phyloP scores from a whole-genome alignment of 129 eudicot species.

The Smallanthus sonchifolius region DNA sequence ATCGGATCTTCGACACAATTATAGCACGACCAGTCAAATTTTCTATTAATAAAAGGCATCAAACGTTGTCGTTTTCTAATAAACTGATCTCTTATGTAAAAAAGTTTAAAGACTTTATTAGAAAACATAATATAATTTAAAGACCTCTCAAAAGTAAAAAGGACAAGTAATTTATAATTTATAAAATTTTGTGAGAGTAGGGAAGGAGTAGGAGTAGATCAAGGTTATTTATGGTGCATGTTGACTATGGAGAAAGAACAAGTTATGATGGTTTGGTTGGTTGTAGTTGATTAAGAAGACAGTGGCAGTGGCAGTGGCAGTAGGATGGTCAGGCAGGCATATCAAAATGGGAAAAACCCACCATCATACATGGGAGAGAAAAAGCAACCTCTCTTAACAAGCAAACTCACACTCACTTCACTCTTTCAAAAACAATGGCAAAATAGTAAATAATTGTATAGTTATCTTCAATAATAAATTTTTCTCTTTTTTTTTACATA shows the following conservation, averaged over 20 bases:
- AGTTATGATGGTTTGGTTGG: slow-evolving; percentile 14
- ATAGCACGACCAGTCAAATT: background rate
- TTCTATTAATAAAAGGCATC: background rate
- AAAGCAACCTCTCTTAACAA: slow-evolving; percentile 41
- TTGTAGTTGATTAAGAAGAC: slow-evolving; percentile 31
- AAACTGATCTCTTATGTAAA: too few species aligned
- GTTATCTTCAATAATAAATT: background rate
- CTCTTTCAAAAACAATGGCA: slow-evolving; percentile 7
- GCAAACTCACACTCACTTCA: slow-evolving; percentile 2
- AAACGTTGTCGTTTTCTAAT: too few species aligned
- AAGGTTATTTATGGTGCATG: slow-evolving; percentile 41
- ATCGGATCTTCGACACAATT: too few species aligned
- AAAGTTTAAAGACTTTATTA: too few species aligned
- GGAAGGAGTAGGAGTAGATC: slow-evolving; percentile 28
- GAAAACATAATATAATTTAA: too few species aligned
- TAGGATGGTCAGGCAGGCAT: slow-evolving; percentile 15
- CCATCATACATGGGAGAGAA: slow-evolving; percentile 47
- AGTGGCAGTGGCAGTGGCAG: slow-evolving; percentile 32
- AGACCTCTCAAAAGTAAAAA: too few species aligned
- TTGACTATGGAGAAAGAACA: slow-evolving; percentile 30
- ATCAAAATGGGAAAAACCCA: slow-evolving; percentile 34
- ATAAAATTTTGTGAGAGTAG: background rate
- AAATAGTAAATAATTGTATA: background rate
- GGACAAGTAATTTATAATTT: too few species aligned
- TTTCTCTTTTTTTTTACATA: background rate